Base-by-base conservation (phyloP, 371 early-diverging fungal genomes). In the Mortierella sp. region DNA sequence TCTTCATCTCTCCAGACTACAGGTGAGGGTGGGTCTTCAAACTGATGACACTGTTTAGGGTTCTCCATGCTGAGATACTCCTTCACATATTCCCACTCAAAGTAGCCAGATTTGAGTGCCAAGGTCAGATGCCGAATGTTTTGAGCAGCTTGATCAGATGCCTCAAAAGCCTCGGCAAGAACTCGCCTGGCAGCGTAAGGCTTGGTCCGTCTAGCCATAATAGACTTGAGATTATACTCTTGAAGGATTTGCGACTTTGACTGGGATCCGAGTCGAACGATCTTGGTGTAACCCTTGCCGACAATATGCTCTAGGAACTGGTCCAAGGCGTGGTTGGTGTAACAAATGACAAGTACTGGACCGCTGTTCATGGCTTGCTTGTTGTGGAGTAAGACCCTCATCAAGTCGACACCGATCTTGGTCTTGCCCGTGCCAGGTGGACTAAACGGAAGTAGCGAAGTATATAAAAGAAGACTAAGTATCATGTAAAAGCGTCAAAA, bases 241-340 rank as follows among this genome's bases (percentile, higher is more conserved):
- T 83, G 78, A 14, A 88, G 82, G 9, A 58, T 58, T 54, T 77
- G 77, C 13, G 84, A 82, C 60, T 84, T 84, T 6, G 88, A 84
- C 10, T 85, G 88, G 3, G 84, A 50, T 5, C 93, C 92, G 26
- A 93, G 57, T 1, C 93, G 89, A 26, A 89, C 90, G 31, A 91
- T 78, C 0, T 74, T 42, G 0, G 47, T 65, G 45, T 87, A 63
- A 0, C 44, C 55, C 10, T 71, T 71, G 38, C 88, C 84, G 13
- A 91, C 50, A 6, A 91, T 70, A 50, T 87, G 78, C 65, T 89
- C 88, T 26, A 90, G 31, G 70, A 93, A 93, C 76, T 91, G 91
- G 58, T 92, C 93, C 60, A 93, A 76, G 1, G 93, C 93, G 58
- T 92, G 93, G 65, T 92, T 92, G 5, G 92, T 92, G 74, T 88